These are phyloP conservation scores for Penicillium silybi DNA, from an alignment of 495 filamentous ascomycete species.

Conservation along the genomic window DNA sequence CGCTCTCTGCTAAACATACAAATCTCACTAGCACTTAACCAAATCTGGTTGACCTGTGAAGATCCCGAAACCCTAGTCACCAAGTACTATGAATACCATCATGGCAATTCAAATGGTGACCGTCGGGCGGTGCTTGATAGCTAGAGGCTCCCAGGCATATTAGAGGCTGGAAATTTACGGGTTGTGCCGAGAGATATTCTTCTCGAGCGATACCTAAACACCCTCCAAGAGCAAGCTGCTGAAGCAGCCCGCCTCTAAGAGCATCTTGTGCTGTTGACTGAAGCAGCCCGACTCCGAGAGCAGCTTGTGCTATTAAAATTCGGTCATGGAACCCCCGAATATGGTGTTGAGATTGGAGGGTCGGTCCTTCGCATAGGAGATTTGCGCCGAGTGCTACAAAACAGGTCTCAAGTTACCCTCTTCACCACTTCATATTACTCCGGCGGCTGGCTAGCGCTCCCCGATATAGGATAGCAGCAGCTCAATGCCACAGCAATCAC, in stretches of 20 bases:
- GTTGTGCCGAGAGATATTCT: background rate
- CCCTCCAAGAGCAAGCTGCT: background rate
- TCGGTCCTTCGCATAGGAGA: no score
- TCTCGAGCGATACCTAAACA: background rate
- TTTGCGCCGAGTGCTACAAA: background rate
- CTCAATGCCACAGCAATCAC: background rate
- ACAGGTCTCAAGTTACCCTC: constrained; percentile 10
- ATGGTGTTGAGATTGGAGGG: background rate
- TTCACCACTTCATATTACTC: constrained; percentile 17
- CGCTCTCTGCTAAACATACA: background rate
- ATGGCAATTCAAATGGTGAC: background rate
- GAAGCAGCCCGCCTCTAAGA: no score
- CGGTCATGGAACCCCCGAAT: background rate
- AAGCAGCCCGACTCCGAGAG: background rate
- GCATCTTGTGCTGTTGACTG: no score
- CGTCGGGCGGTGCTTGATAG: background rate
- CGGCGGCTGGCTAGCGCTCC: constrained; percentile 12
- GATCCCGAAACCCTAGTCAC: background rate
- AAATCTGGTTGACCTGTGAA: constrained; percentile 5
- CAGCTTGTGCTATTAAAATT: background rate
- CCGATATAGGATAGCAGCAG: constrained; percentile 1
- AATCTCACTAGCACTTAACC: background rate
- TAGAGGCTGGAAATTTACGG: background rate
- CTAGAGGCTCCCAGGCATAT: background rate
- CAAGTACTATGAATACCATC: background rate